phyloP scores from a whole-genome alignment of 2,329 filamentous ascomycete genomes.

The Botrytis porri region DNA sequence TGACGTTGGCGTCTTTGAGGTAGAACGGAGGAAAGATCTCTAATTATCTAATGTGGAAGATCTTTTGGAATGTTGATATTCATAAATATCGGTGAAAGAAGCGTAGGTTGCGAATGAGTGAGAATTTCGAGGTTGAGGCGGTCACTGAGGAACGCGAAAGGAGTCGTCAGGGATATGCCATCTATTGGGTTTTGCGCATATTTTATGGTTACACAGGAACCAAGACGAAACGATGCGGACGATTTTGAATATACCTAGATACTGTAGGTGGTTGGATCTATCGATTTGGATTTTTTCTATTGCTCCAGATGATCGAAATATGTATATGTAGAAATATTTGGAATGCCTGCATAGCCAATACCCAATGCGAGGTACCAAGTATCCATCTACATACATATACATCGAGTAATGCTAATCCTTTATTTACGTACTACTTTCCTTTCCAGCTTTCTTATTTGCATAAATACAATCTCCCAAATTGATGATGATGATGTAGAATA shows the following conservation, averaged over 20 bases:
- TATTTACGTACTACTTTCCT: not conserved
- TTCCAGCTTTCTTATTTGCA: not conserved
- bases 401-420: not conserved
- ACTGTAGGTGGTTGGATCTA: not conserved
- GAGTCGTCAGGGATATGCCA: conserved; percentile 12
- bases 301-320: not conserved
- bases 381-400: not conserved
- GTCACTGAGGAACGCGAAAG: conserved; percentile 2
- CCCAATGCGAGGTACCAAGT: not conserved
- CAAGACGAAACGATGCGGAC: conserved; percentile 9
- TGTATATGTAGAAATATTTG: not conserved
- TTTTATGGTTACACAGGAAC: not conserved
- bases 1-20: not conserved
- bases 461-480: not conserved
- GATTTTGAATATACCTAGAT: not conserved
- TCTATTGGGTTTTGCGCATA: not conserved
- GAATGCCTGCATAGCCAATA: not conserved
- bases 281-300: not conserved
- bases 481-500: not conserved
- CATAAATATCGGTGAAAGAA: not conserved
- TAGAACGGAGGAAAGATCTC: not conserved
- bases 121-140: conserved; percentile 7
- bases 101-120: not conserved
- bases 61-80: not conserved
- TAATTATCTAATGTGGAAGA: not conserved